Conservation (phyloP, 305 asterid genomes). For the Rubia peregrina region DNA sequence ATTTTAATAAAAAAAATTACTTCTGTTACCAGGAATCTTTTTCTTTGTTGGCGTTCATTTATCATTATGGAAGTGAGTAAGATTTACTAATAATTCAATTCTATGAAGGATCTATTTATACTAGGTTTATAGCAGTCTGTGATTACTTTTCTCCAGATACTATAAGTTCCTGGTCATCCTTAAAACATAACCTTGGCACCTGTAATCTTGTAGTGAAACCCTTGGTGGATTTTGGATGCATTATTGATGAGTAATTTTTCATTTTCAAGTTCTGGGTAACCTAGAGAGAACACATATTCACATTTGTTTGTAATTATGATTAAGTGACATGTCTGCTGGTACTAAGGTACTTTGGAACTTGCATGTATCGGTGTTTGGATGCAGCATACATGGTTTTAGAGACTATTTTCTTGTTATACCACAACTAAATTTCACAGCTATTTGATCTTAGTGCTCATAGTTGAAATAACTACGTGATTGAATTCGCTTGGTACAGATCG, state of each 20-base stretch:
- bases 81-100: neutral
- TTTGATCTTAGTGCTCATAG: neutral
- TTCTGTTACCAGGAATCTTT: neutral
- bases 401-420: neutral
- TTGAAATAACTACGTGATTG: neutral
- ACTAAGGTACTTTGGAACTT: constrained; percentile 55
- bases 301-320: constrained; percentile 86
- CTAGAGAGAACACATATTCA: constrained; percentile 91
- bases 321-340: constrained; percentile 95
- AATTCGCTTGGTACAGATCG: neutral
- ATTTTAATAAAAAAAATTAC: neutral
- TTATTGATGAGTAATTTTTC: constrained; percentile 11
- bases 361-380: neutral
- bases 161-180: neutral
- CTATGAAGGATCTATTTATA: neutral
- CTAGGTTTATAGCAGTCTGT: neutral
- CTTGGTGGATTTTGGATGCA: neutral
- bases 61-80: neutral
- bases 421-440: neutral
- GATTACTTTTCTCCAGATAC: neutral
- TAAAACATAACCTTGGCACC: neutral
- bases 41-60: neutral
- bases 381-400: neutral
- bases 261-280: constrained; percentile 76
- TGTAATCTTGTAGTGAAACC: neutral